These are phyloP conservation scores for Triglochin maritima DNA, from an alignment of 106 monocot genomes.

Conservation along the genomic window DNA sequence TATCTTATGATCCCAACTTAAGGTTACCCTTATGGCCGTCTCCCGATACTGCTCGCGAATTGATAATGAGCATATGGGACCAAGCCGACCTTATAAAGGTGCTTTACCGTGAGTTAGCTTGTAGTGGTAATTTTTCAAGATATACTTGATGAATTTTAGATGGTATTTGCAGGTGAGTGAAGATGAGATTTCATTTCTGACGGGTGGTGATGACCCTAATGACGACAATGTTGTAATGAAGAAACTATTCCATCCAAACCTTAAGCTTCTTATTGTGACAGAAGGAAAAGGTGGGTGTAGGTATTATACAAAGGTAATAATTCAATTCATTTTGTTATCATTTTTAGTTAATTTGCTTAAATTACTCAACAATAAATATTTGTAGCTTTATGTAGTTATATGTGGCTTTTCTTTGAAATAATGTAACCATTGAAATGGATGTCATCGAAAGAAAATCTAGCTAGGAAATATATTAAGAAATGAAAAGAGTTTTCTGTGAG, in stretches of 20 bases:
- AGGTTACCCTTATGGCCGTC: slow-evolving; percentile 24
- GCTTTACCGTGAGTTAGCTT: not conserved
- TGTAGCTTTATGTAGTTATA: too few species aligned
- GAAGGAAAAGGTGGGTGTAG: slow-evolving; percentile 82
- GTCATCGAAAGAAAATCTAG: too few species aligned
- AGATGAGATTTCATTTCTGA: slow-evolving; percentile 77
- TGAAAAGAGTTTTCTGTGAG: too few species aligned
- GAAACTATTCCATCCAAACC: slow-evolving; percentile 43
- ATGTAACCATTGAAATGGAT: too few species aligned
- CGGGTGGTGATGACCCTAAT: slow-evolving; percentile 45
- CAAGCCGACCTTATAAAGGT: slow-evolving; percentile 21
- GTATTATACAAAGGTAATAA: slow-evolving; percentile 76
- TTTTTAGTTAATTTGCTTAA: not conserved
- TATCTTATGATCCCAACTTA: slow-evolving; percentile 27
- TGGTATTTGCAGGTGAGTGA: slow-evolving; percentile 32
- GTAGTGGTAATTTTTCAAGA: not conserved
- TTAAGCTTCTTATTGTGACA: slow-evolving; percentile 79
- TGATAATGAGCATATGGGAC: slow-evolving; percentile 26
- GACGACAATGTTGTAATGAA: slow-evolving; percentile 49
- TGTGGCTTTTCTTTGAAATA: too few species aligned
- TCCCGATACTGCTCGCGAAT: slow-evolving; percentile 8
- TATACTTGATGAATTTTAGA: not conserved
- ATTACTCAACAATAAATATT: not conserved
- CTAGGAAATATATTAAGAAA: too few species aligned
- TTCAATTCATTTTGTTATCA: not conserved